These are phyloP conservation scores for Albophoma yamanashiensis DNA, from an alignment of 2,329 filamentous ascomycete genomes.

Conservation along the genomic window DNA sequence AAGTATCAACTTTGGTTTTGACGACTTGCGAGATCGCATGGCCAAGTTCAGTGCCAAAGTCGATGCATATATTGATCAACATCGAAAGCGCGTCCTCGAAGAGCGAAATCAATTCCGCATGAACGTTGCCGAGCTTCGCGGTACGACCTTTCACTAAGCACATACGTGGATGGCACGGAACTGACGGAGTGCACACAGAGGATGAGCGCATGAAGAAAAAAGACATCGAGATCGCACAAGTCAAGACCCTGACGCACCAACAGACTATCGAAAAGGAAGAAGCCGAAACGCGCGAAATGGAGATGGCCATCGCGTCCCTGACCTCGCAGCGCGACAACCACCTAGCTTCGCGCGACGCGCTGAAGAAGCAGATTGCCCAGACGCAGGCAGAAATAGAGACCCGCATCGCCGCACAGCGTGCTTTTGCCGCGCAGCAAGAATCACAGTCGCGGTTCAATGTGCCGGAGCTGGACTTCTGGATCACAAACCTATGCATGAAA, in stretches of 20 bases:
- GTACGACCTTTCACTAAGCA: conserved; percentile 32
- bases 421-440: conserved; percentile 65
- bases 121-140: conserved; percentile 81
- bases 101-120: conserved; percentile 91
- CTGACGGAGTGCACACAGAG: conserved; percentile 48
- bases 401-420: conserved; percentile 59
- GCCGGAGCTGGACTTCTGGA: conserved; percentile 94
- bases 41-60: conserved; percentile 82
- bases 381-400: conserved; percentile 61
- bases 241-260: conserved; percentile 60
- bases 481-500: conserved; percentile 74
- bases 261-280: conserved; percentile 68
- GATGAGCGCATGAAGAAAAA: conserved; percentile 83
- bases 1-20: conserved; percentile 89
- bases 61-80: conserved; percentile 87
- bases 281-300: conserved; percentile 68
- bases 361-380: conserved; percentile 52
- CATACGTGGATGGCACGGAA: not conserved
- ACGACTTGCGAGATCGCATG: conserved; percentile 93
- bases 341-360: conserved; percentile 41
- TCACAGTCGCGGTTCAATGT: conserved; percentile 80
- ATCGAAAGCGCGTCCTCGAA: conserved; percentile 78
- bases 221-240: conserved; percentile 72
- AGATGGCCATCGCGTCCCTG: conserved; percentile 47
- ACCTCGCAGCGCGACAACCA: conserved; percentile 51